These are phyloP conservation scores for Abrus precatorius DNA, from an alignment of 306 rosid species.

Conservation along the genomic window DNA sequence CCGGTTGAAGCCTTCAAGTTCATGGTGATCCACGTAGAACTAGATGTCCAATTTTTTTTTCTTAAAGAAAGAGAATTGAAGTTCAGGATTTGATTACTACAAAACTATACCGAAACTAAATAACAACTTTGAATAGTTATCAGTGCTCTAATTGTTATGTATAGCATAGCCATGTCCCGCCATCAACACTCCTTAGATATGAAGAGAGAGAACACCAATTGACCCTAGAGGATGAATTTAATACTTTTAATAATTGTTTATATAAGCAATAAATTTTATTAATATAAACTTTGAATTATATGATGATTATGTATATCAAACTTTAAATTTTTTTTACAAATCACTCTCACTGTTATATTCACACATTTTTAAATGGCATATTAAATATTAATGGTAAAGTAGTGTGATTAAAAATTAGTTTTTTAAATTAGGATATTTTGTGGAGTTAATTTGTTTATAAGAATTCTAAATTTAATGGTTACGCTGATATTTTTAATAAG, in stretches of 20 bases:
- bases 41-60: not conserved
- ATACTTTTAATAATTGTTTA: too few species aligned
- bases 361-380: too few species aligned
- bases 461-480: not conserved
- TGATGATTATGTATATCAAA: too few species aligned
- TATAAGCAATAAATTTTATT: too few species aligned
- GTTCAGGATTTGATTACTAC: not conserved
- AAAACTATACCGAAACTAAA: not conserved
- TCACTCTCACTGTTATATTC: too few species aligned
- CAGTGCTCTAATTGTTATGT: not conserved
- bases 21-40: not conserved
- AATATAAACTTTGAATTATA: too few species aligned
- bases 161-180: constrained; percentile 13
- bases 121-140: constrained; percentile 21
- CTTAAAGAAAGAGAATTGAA: not conserved
- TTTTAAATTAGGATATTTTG: not conserved
- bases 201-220: too few species aligned
- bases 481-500: too few species aligned
- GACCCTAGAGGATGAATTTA: not conserved
- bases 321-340: too few species aligned
- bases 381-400: too few species aligned
- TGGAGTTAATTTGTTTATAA: not conserved
- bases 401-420: too few species aligned
- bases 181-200: not conserved
- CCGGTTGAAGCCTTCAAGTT: not conserved